These are phyloP conservation scores for Cladophialophora exuberans DNA, from an alignment of 2,329 filamentous ascomycete species.

Conservation along the genomic window DNA sequence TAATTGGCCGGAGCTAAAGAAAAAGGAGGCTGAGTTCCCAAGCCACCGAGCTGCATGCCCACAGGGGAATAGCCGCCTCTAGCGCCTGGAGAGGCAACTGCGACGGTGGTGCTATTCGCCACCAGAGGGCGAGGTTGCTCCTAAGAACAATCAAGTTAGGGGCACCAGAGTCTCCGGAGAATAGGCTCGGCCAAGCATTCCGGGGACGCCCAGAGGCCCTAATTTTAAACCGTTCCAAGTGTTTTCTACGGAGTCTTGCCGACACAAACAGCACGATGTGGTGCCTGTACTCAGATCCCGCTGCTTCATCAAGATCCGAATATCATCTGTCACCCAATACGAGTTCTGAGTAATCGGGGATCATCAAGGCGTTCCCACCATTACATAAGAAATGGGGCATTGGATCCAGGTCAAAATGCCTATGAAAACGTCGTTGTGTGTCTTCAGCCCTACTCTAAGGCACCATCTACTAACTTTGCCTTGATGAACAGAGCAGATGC, in stretches of 20 bases:
- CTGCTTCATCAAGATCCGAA: too few relatives aligned
- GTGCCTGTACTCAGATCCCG: too few relatives aligned
- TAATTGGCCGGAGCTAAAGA: neutral
- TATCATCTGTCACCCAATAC: too few relatives aligned
- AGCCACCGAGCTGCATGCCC: conserved; percentile 1
- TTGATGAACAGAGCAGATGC: neutral
- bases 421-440: neutral
- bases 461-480: neutral
- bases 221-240: neutral
- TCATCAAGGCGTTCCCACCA: neutral
- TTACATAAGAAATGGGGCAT: conserved; percentile 1
- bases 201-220: neutral
- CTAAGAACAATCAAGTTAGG: too few relatives aligned
- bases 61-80: neutral
- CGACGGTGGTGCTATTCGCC: too few relatives aligned
- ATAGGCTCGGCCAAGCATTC: conserved; percentile 5
- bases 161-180: too few relatives aligned
- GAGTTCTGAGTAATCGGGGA: too few relatives aligned
- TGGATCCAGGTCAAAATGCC: too few relatives aligned
- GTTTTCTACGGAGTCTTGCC: neutral
- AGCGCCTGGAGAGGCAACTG: too few relatives aligned
- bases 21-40: neutral
- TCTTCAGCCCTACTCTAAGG: neutral
- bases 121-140: too few relatives aligned
- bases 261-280: neutral